Conservation (phyloP, 805 yeast species). For the Sugiyamaella qingdaonensis region DNA sequence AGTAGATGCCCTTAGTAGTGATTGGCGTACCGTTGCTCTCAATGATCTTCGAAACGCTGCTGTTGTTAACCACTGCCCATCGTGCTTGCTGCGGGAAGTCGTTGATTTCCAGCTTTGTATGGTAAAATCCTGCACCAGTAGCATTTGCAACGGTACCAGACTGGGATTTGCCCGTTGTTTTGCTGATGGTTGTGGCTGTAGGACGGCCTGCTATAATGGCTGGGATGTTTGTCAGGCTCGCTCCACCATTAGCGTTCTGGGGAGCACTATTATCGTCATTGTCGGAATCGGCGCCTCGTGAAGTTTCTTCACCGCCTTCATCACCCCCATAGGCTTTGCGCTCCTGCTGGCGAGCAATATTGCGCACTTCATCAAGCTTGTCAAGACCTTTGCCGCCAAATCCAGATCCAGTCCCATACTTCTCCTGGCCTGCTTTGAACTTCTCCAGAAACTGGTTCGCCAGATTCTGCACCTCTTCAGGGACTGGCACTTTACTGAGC, state of each 20-base stretch:
- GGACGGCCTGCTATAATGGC: not conserved
- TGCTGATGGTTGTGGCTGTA: not conserved
- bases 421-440: conserved; percentile 62
- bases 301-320: conserved; percentile 24
- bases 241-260: conserved; percentile 34
- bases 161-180: not conserved
- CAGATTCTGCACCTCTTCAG: conserved; percentile 47
- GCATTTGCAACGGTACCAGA: not conserved
- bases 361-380: conserved; percentile 61
- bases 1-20: conserved; percentile 76
- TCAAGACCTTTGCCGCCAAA: conserved; percentile 93
- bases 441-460: conserved; percentile 55
- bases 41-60: conserved; percentile 56
- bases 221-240: not conserved
- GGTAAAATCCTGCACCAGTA: conserved; percentile 48
- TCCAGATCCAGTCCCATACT: conserved; percentile 53
- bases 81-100: conserved; percentile 63
- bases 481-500: conserved; percentile 52
- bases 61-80: conserved; percentile 49
- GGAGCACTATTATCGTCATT: conserved; percentile 17
- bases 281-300: conserved; percentile 27
- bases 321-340: conserved; percentile 47
- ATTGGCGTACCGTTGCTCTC: conserved; percentile 73
- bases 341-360: conserved; percentile 47
- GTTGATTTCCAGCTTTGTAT: conserved; percentile 70